Evolutionary conservation across 2,329 filamentous ascomycete species (phyloP), one percentile per base, ranked within the genome.

Genomic region (Onygenales sp.): DNA sequence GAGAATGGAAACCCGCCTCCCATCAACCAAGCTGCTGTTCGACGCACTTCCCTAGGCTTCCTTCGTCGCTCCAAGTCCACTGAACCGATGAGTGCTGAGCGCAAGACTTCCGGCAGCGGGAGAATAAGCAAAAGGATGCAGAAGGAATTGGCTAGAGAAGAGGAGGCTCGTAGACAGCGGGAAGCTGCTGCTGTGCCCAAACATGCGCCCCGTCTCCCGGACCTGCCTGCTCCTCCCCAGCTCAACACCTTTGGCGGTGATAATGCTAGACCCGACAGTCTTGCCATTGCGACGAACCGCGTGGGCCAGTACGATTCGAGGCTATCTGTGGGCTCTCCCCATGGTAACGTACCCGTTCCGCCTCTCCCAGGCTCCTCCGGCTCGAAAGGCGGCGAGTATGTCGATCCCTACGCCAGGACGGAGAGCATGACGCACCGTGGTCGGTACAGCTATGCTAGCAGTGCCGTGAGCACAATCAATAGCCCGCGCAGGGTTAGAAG

Each of bases 361-460:
- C 55, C 59, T 43, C 54, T 64, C 59, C 55, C 64, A 59, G 56
- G 56, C 48, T 57, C 62, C 54, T 60, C 59, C 54, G 55, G 43
- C 14, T 27, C 38, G 9, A 55, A 58, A 46, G 79, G 75, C 66
- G 79, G 79, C 54, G 79, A 79, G 47, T 80, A 76, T 63, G 78
- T 81, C 58, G 89, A 95, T 63, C 86, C 88, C 11, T 93, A 93
- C 66, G 83, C 86, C 45, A 82, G 88, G 58, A 85, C 87, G 38
- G 89, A 94, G 75, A 96, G 92, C 78, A 96, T 97, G 89, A 91
- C 92, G 62, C 86, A 97, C 72, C 89, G 93, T 62, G 90, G 92
- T 56, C 87, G 93, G 60, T 95, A 95, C 74, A 96, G 91, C 75
- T 97, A 96, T 73, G 90, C 92, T 54, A 95, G 88, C 74, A 94